Percentiles rank a stretch among this genome's conserved stretches.
Evolutionary conservation across 2,329 filamentous ascomycete genomes (phyloP).

Genomic region (Dissoconium aciculare): DNA sequence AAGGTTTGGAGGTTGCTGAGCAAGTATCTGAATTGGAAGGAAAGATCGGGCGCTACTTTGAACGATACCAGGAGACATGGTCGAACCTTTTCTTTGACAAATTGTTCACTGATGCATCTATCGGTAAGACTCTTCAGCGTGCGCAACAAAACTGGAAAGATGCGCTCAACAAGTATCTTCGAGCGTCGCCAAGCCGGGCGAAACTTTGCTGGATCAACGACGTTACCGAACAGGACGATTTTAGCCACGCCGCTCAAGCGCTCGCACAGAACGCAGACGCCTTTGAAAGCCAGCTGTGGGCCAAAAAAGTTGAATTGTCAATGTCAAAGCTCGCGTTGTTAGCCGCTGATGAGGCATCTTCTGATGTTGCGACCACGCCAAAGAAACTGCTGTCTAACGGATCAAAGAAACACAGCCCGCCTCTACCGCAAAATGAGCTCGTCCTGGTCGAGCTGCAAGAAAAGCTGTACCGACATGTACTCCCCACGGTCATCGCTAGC

Average conservation of each 20-base stretch:
- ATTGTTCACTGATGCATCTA: conserved; percentile 47
- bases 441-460: conserved; percentile 68
- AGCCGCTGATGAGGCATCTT: conserved; percentile 38
- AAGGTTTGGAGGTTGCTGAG: conserved; percentile 11
- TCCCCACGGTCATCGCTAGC: conserved; percentile 51
- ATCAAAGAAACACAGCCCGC: too few species aligned
- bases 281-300: conserved; percentile 71
- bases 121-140: conserved; percentile 47
- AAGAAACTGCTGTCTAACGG: conserved; percentile 4
- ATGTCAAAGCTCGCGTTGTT: conserved; percentile 65
- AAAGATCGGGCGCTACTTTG: conserved; percentile 40
- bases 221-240: conserved; percentile 60
- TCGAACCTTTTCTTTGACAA: conserved; percentile 68
- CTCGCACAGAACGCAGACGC: conserved; percentile 55
- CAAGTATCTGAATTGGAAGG: conserved; percentile 31
- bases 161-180: conserved; percentile 64
- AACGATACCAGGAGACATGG: conserved; percentile 50
- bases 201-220: conserved; percentile 94
- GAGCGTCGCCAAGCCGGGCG: conserved; percentile 53
- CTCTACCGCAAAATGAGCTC: conserved; percentile 37
- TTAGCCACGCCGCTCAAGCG: conserved; percentile 54
- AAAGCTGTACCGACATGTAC: conserved; percentile 54
- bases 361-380: conserved; percentile 6
- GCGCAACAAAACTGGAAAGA: conserved; percentile 51
- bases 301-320: conserved; percentile 82